A percentile compares a stretch with the other conserved stretches of the same genome.
These are phyloP conservation scores for Naganishia cerealis DNA, from an alignment of 1,284 basidiomycete genomes.

Conservation along the genomic window DNA sequence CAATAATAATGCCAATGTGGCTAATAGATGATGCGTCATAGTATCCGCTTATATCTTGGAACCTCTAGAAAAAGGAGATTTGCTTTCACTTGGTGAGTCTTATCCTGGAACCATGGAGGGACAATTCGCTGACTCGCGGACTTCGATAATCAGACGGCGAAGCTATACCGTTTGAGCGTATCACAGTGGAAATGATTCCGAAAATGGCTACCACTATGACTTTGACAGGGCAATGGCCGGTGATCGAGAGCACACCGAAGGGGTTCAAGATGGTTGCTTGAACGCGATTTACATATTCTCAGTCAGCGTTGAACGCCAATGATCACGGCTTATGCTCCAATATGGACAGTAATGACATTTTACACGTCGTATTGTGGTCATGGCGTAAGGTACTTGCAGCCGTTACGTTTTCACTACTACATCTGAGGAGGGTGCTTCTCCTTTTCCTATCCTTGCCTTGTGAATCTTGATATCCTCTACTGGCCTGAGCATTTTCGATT, in stretches of 20 bases:
- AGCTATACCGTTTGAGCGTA: constrained; percentile 72
- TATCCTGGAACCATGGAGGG: not conserved
- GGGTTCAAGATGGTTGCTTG: constrained; percentile 15
- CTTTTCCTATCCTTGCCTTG: constrained; percentile 51
- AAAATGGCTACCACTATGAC: constrained; percentile 70
- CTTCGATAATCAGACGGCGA: constrained; percentile 73
- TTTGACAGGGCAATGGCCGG: constrained; percentile 59
- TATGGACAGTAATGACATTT: not conserved
- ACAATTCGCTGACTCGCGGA: constrained; percentile 21
- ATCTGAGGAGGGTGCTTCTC: constrained; percentile 32
- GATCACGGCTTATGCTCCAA: not conserved
- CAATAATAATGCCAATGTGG: not conserved
- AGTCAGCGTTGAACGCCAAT: too few species aligned
- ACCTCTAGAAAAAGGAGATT: constrained; percentile 62
- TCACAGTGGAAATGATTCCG: constrained; percentile 77
- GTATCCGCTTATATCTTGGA: constrained; percentile 68
- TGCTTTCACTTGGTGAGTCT: constrained; percentile 55
- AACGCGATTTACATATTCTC: not conserved
- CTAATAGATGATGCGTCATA: constrained; percentile 18
- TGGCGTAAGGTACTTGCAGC: not conserved
- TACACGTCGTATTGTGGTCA: not conserved
- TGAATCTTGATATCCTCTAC: constrained; percentile 55
- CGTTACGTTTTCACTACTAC: constrained; percentile 19
- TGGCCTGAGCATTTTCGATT: constrained; percentile 37
- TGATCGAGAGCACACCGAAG: constrained; percentile 14